phyloP scores from a whole-genome alignment of 2,329 filamentous ascomycete species.

The Epichloe festucae region DNA sequence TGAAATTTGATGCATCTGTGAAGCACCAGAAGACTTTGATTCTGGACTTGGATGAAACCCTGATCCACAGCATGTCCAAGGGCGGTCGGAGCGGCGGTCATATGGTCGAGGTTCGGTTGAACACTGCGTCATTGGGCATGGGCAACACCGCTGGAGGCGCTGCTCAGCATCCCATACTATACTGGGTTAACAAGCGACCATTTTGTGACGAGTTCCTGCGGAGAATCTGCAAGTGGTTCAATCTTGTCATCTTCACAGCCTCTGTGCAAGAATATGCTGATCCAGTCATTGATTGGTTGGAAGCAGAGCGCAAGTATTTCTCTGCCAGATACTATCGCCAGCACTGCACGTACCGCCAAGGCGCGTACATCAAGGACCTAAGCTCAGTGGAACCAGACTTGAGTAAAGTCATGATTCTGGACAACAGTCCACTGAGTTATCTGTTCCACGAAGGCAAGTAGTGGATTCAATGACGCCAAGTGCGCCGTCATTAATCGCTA shows the following conservation, averaged over 20 bases:
- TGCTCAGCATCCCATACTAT: constrained; percentile 89
- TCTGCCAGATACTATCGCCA: constrained; percentile 88
- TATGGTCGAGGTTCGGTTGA: constrained; percentile 95
- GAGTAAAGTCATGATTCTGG: constrained; percentile 96
- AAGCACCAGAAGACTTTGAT: constrained; percentile 83
- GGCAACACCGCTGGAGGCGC: constrained; percentile 46
- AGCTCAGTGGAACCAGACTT: constrained; percentile 92
- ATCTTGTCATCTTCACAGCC: constrained; percentile 89
- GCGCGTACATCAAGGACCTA: constrained; percentile 95
- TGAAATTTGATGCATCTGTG: constrained; percentile 42
- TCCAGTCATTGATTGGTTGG: constrained; percentile 96
- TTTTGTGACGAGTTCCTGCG: constrained; percentile 94
- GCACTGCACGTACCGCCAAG: constrained; percentile 90
- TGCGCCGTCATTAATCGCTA: background rate
- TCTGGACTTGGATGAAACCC: constrained; percentile 87
- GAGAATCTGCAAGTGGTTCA: constrained; percentile 93
- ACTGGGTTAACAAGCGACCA: constrained; percentile 97
- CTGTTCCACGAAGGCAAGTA: constrained; percentile 89
- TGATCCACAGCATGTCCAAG: constrained; percentile 97
- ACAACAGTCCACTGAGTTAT: constrained; percentile 96
- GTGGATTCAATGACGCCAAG: background rate
- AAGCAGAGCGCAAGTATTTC: constrained; percentile 94
- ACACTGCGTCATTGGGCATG: constrained; percentile 54
- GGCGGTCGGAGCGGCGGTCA: constrained; percentile 87
- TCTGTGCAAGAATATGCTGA: constrained; percentile 98